Evolutionary conservation across 176 grass and related monocot species (phyloP), one percentile per base, ranked within the genome.

Genomic region (Alloteropsis semialata): DNA sequence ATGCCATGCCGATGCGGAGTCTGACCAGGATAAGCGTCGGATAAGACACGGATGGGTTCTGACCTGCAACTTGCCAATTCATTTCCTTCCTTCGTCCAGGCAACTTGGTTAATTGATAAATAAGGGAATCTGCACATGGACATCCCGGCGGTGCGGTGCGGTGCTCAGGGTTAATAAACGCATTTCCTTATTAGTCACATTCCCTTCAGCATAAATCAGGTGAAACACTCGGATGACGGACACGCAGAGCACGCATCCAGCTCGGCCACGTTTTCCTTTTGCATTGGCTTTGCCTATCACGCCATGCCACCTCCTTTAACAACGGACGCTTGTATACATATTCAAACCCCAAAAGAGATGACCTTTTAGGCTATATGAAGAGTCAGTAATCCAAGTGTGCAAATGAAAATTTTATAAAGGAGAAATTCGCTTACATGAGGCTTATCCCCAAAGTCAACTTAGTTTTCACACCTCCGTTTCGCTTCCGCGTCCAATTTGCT

Each of bases 11-110:
- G 54, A 63, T 15, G 65, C 54, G 53, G 82, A 43, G 42, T 89
- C 51, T 85, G 88, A 85, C 82, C 72, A 15, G 82, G 82, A 85
- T 81, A 33, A 63, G 71, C 77, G 82, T 77, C 62, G 64, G 87
- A 81, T 58, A 59, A 66, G 41, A 22, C 84, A 58, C 13, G 10
- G 42, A 65, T 25, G 22, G 68, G 14, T 10, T 79, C 77, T 51
- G 77, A 79, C 61, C 28, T 16, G 59, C 76, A 79, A 79, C 76
- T 55, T 37, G 48, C 8, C 18, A 14, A 21, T 12, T 19, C 27
- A 49, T 32, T 72, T 21, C 27, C 10, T 72, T 21, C 27, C 10
- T 32, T 72, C 12, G 33, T 19, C 27, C 69, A 33, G 33, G 8
- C 45, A 51, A 33, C 9, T 24, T 43, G 36, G 1, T 18, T 5